Evolutionary conservation across 129 eudicot genomes (phyloP).

Genomic region (Flaveria robusta): DNA sequence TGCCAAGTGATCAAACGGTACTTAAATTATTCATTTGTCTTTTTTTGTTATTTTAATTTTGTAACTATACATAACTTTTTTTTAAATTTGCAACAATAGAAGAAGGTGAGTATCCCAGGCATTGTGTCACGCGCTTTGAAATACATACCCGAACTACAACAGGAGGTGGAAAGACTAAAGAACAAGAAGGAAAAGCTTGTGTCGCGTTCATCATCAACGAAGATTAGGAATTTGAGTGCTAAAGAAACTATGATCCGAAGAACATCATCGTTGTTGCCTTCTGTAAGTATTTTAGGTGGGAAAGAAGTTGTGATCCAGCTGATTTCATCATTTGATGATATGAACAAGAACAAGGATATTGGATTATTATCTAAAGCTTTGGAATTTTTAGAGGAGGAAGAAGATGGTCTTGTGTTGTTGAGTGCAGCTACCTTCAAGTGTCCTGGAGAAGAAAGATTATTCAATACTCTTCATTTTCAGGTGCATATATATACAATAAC

Average conservation of each 20-base stretch:
- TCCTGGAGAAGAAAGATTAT: constrained; percentile 28
- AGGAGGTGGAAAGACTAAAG: constrained; percentile 37
- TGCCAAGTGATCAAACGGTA: constrained; percentile 24
- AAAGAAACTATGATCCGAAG: not conserved
- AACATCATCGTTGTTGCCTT: constrained; percentile 3
- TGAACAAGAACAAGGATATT: constrained; percentile 9
- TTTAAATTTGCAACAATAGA: constrained; percentile 25
- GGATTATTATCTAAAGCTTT: constrained; percentile 27
- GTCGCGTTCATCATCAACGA: constrained; percentile 14
- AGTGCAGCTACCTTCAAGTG: constrained; percentile 37
- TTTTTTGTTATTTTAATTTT: not conserved
- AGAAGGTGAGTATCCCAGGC: constrained; percentile 41
- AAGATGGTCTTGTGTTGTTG: constrained; percentile 34
- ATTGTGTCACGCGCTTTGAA: constrained; percentile 31
- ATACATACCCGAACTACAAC: constrained; percentile 51
- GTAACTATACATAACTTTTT: not conserved
- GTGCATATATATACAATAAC: constrained; percentile 19
- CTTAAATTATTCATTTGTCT: not conserved
- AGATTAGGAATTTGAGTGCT: not conserved
- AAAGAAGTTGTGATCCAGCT: constrained; percentile 44
- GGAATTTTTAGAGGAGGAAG: constrained; percentile 34
- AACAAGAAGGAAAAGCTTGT: constrained; percentile 33
- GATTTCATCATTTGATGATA: constrained; percentile 25
- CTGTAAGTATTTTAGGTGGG: constrained; percentile 34
- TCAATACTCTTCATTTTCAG: constrained; percentile 47